Percentiles rank a stretch among this genome's conserved stretches.
phyloP scores from a whole-genome alignment of 805 yeast genomes.

The Pichia cephalocereana region DNA sequence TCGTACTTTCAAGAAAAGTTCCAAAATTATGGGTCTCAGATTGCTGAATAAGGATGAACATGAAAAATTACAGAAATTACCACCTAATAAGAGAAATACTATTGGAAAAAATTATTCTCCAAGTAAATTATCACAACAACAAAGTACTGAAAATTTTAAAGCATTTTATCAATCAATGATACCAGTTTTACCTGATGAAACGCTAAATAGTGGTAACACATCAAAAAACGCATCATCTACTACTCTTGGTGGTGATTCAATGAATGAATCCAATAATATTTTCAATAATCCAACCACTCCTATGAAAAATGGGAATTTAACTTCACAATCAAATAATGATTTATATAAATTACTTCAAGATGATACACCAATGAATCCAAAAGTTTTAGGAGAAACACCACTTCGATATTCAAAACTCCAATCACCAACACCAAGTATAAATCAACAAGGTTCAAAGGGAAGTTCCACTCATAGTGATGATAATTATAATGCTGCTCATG shows the following conservation, averaged over 20 bases:
- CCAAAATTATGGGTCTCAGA: slow-evolving; percentile 21
- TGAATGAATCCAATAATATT: background rate
- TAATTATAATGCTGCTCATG: background rate
- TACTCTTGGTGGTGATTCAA: background rate
- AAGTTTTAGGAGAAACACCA: slow-evolving; percentile 18
- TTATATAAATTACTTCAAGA: slow-evolving; percentile 17
- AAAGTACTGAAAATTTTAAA: slow-evolving; percentile 10
- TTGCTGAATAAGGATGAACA: slow-evolving; percentile 7
- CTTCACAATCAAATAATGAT: slow-evolving; percentile 3
- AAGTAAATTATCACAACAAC: slow-evolving; percentile 4
- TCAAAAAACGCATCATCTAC: background rate
- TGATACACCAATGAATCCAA: slow-evolving; percentile 27
- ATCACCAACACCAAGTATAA: background rate
- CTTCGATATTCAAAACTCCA: slow-evolving; percentile 4
- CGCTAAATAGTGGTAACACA: background rate
- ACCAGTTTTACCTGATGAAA: slow-evolving; percentile 21
- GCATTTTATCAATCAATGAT: slow-evolving; percentile 25
- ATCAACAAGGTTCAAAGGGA: background rate
- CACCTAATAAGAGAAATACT: background rate
- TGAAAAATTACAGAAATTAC: background rate
- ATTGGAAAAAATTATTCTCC: background rate
- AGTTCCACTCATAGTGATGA: background rate
- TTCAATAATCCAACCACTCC: slow-evolving; percentile 2
- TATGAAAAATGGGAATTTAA: background rate
- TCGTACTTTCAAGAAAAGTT: slow-evolving; percentile 14